Conservation (phyloP, 1,284 basidiomycete genomes). For the Fomitopsis pinicola region DNA sequence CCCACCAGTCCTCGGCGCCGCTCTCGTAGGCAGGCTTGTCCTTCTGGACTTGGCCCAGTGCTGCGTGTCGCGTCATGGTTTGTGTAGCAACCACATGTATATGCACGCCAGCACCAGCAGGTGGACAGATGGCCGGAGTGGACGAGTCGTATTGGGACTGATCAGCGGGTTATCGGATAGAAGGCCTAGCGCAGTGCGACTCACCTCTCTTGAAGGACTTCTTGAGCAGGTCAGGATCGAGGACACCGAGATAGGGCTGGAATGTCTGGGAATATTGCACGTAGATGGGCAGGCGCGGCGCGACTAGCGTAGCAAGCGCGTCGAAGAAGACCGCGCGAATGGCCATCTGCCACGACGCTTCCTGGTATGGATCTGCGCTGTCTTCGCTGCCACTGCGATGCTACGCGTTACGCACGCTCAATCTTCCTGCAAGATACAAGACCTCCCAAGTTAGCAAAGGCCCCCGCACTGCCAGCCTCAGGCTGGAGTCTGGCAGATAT, state of each 20-base stretch:
- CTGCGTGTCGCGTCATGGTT: slow-evolving; percentile 29
- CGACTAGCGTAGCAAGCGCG: slow-evolving; percentile 63
- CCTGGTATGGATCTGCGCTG: too few relatives aligned
- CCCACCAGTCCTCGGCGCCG: slow-evolving; percentile 64
- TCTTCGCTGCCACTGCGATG: background rate
- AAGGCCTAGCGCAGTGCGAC: slow-evolving; percentile 6
- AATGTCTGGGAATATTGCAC: slow-evolving; percentile 68
- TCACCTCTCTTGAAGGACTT: slow-evolving; percentile 65
- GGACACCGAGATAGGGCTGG: slow-evolving; percentile 53
- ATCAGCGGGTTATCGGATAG: background rate
- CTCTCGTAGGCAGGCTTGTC: slow-evolving; percentile 51
- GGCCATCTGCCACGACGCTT: slow-evolving; percentile 2
- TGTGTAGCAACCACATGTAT: background rate
- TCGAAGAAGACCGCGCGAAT: slow-evolving; percentile 70
- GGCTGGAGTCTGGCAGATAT: too few relatives aligned
- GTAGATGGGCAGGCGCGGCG: slow-evolving; percentile 59
- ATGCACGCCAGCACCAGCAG: background rate
- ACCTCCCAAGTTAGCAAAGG: too few relatives aligned
- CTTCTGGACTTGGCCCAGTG: slow-evolving; percentile 56
- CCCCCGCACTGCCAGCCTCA: too few relatives aligned
- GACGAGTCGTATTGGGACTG: background rate
- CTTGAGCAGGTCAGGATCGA: slow-evolving; percentile 49
- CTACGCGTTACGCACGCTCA: too few relatives aligned
- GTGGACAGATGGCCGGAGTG: background rate
- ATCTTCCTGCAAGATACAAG: too few relatives aligned